These are phyloP conservation scores for Umbelopsis sp. DNA, from an alignment of 371 early-diverging fungal species.

Conservation along the genomic window DNA sequence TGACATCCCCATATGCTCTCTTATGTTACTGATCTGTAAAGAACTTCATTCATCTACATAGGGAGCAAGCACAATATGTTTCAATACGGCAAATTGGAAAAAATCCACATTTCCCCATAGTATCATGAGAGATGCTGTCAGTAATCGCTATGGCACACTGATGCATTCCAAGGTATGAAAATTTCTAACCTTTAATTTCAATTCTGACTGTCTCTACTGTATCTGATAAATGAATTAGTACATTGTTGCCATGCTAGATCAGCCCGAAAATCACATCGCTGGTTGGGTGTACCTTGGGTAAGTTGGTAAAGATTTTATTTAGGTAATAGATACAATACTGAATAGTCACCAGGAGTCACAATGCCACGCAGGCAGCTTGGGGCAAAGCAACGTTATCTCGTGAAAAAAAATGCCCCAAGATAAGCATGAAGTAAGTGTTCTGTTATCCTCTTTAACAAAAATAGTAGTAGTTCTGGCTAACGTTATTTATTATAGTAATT, in stretches of 20 bases:
- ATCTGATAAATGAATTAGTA: constrained; percentile 29
- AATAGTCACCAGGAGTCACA: constrained; percentile 40
- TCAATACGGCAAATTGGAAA: constrained; percentile 36
- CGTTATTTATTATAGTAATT: constrained; percentile 35
- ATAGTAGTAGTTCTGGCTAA: neutral
- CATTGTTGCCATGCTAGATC: constrained; percentile 37
- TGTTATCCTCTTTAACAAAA: too few relatives aligned
- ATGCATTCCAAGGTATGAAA: constrained; percentile 51
- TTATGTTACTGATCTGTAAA: neutral
- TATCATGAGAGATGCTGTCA: constrained; percentile 49
- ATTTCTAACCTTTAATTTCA: neutral
- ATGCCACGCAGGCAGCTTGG: constrained; percentile 50
- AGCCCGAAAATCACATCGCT: constrained; percentile 20
- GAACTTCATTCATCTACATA: neutral
- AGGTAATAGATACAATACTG: neutral
- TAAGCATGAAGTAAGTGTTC: constrained; percentile 39
- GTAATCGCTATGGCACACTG: constrained; percentile 42
- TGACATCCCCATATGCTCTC: neutral
- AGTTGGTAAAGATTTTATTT: neutral
- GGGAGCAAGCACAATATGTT: constrained; percentile 52
- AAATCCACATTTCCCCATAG: constrained; percentile 44
- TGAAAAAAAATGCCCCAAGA: constrained; percentile 34
- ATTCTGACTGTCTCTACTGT: neutral
- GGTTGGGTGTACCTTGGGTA: constrained; percentile 54
- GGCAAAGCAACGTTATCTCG: constrained; percentile 36